These are phyloP conservation scores for Chrysanthemum makinoi DNA, from an alignment of 129 eudicot genomes.

Conservation along the genomic window DNA sequence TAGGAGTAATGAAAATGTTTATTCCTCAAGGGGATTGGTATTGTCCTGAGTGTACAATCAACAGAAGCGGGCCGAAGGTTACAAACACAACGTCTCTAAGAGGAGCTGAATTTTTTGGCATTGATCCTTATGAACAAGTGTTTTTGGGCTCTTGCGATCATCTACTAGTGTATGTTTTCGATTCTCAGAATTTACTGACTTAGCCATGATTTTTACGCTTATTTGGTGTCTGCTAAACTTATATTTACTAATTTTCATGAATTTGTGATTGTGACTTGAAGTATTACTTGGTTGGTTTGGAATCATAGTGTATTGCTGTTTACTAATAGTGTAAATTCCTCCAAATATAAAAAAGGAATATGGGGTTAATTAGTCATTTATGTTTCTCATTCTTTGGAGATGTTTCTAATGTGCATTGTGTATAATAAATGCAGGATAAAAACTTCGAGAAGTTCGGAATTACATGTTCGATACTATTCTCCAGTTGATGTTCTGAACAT, in stretches of 20 bases:
- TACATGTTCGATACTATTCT: conserved; percentile 60
- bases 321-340: no score
- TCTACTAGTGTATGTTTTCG: conserved; percentile 79
- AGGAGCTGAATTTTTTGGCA: conserved; percentile 79
- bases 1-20: conserved; percentile 66
- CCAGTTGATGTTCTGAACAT: conserved; percentile 52
- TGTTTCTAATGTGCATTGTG: conserved; percentile 19
- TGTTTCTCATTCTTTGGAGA: conserved; percentile 15
- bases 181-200: background rate
- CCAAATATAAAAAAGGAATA: no score
- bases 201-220: conserved; percentile 3
- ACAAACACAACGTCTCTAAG: conserved; percentile 51
- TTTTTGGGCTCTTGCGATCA: conserved; percentile 83
- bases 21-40: conserved; percentile 90
- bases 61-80: conserved; percentile 52
- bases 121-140: conserved; percentile 75
- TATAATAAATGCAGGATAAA: conserved; percentile 55
- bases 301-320: no score
- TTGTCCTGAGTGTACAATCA: conserved; percentile 86
- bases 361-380: background rate
- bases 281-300: no score
- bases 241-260: background rate
- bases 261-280: no score
- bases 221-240: background rate
- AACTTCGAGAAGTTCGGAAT: conserved; percentile 40